Percentiles rank a stretch among this genome's conserved stretches.
Conservation (phyloP, 140 eudicot species). For the Eryngium alpinum region DNA sequence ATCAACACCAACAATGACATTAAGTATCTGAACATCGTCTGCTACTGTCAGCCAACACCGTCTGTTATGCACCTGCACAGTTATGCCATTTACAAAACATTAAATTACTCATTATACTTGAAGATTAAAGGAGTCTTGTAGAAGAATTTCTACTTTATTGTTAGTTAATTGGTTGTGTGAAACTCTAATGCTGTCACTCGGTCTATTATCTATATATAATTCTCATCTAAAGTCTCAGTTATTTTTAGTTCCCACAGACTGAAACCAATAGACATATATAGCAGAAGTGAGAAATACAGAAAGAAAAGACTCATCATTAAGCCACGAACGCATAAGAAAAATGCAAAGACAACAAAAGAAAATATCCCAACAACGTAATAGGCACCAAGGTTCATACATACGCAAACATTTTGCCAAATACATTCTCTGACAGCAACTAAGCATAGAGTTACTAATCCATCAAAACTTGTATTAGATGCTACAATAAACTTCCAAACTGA, state of each 20-base stretch:
- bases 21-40: conserved; percentile 31
- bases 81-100: too few species aligned
- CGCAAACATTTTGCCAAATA: conserved; percentile 74
- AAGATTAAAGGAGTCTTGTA: too few species aligned
- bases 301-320: conserved; percentile 35
- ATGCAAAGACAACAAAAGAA: conserved; percentile 55
- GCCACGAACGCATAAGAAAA: conserved; percentile 61
- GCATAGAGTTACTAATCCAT: background rate
- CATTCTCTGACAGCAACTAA: conserved; percentile 84
- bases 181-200: too few species aligned
- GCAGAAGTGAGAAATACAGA: background rate
- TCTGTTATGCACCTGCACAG: conserved; percentile 32
- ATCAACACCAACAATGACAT: conserved; percentile 27
- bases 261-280: background rate
- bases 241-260: background rate
- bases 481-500: too few species aligned
- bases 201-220: too few species aligned
- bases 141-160: too few species aligned
- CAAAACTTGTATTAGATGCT: too few species aligned
- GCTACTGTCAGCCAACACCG: conserved; percentile 50
- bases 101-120: too few species aligned
- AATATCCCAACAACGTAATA: conserved; percentile 67
- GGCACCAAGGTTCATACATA: conserved; percentile 58
- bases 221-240: conserved; percentile 74
- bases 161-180: too few species aligned